A percentile compares a stretch with the other conserved stretches of the same genome.
These are phyloP conservation scores for Mortierella sp. DNA, from an alignment of 371 early-diverging fungal species.

Conservation along the genomic window DNA sequence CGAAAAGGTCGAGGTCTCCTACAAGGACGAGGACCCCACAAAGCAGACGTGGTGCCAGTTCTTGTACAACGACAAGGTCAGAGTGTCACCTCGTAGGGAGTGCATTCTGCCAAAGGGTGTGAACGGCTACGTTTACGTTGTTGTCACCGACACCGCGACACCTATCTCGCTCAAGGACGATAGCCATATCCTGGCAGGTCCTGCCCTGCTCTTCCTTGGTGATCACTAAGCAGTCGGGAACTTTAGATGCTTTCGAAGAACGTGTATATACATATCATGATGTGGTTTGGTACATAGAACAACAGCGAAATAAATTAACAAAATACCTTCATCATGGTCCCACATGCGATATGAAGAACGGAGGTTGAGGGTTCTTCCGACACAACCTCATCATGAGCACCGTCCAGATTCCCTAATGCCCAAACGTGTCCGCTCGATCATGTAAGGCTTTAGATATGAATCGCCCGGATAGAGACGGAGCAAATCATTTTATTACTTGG, in stretches of 20 bases:
- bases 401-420: too few relatives aligned
- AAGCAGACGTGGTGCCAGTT: slow-evolving; percentile 26
- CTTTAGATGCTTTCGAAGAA: too few relatives aligned
- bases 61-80: slow-evolving; percentile 23
- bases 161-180: slow-evolving; percentile 26
- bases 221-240: slow-evolving; percentile 8
- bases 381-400: too few relatives aligned
- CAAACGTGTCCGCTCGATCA: too few relatives aligned
- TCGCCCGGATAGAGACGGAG: too few relatives aligned
- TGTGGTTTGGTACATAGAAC: too few relatives aligned
- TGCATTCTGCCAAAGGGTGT: slow-evolving; percentile 16
- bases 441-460: too few relatives aligned
- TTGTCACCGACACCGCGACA: slow-evolving; percentile 27
- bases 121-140: slow-evolving; percentile 23
- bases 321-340: too few relatives aligned
- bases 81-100: slow-evolving; percentile 3
- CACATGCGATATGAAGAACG: too few relatives aligned
- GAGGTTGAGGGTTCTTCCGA: too few relatives aligned
- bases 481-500: background rate
- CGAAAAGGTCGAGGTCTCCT: slow-evolving; percentile 11
- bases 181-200: slow-evolving; percentile 24
- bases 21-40: background rate
- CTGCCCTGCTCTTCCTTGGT: slow-evolving; percentile 29
- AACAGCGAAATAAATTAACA: too few relatives aligned
- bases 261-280: too few relatives aligned